These are phyloP conservation scores for Tanozyma kutaoensis DNA, from an alignment of 805 yeast species.

Conservation along the genomic window DNA sequence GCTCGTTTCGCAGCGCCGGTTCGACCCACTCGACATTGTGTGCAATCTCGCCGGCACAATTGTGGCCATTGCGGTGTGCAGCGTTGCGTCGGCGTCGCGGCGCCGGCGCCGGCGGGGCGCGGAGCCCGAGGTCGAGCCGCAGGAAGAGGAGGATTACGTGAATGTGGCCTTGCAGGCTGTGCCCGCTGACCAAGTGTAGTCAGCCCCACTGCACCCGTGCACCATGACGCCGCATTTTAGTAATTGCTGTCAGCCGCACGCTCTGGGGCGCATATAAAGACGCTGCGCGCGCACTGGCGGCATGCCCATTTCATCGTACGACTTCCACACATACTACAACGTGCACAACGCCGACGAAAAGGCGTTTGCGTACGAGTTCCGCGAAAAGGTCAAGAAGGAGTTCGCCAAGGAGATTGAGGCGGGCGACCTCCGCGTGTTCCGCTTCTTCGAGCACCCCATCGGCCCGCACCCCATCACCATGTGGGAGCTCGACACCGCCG, in stretches of 20 bases:
- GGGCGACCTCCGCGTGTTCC: constrained; percentile 29
- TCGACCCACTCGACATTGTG: constrained; percentile 35
- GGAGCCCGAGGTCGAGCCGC: no score
- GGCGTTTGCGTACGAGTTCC: constrained; percentile 20
- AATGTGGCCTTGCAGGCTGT: no score
- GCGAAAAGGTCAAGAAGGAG: constrained; percentile 24
- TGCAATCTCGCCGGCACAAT: constrained; percentile 19
- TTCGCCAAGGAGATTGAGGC: constrained; percentile 27
- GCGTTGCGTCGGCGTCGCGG: no score
- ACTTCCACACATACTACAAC: constrained; percentile 43
- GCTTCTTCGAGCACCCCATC: constrained; percentile 32
- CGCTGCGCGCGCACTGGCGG: no score
- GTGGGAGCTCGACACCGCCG: constrained; percentile 40
- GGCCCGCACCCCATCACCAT: constrained; percentile 50
- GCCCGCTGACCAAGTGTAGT: no score
- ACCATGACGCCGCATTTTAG: no score
- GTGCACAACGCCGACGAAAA: constrained; percentile 18
- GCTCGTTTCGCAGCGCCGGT: constrained; percentile 28
- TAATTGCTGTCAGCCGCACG: no score
- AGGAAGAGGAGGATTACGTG: no score
- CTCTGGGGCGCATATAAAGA: no score
- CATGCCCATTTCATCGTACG: constrained; percentile 21
- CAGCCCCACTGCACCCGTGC: no score
- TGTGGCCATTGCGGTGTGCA: constrained; percentile 10
- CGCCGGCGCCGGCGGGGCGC: no score